phyloP scores from a whole-genome alignment of 176 grass and related monocot genomes.

The Ampelocalamus luodianensis region DNA sequence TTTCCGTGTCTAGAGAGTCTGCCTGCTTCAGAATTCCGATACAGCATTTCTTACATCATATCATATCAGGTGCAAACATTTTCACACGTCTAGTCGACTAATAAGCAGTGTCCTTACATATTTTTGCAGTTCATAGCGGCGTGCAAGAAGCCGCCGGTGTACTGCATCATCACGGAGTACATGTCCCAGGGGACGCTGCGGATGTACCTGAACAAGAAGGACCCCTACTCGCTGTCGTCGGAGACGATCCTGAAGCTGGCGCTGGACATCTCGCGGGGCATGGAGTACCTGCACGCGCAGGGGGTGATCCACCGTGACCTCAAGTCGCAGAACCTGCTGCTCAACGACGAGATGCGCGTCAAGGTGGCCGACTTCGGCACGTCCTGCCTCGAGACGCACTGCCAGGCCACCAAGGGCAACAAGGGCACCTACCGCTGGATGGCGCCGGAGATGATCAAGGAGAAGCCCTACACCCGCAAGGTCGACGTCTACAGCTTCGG shows the following conservation, averaged over 20 bases:
- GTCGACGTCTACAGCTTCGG: constrained; percentile 99
- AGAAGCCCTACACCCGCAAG: constrained; percentile 94
- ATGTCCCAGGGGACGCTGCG: constrained; percentile 98
- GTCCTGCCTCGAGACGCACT: constrained; percentile 83
- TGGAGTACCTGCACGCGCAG: constrained; percentile 96
- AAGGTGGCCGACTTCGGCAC: constrained; percentile 98
- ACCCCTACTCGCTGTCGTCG: constrained; percentile 89
- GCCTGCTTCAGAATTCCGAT: neutral
- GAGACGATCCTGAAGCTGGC: constrained; percentile 85
- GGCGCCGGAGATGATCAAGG: constrained; percentile 97
- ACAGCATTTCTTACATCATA: neutral
- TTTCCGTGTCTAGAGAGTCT: neutral
- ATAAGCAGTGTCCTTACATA: neutral
- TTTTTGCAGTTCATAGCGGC: constrained; percentile 87
- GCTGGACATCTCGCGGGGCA: constrained; percentile 91
- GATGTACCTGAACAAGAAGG: constrained; percentile 99
- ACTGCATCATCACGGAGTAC: constrained; percentile 99
- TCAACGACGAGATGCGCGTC: constrained; percentile 96
- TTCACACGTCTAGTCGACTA: neutral
- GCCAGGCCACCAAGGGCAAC: constrained; percentile 80
- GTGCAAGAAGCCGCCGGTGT: constrained; percentile 92
- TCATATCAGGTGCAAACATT: neutral
- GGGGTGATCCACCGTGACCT: constrained; percentile 96
- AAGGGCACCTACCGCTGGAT: constrained; percentile 99
- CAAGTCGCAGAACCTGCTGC: constrained; percentile 96